These are phyloP conservation scores for Diplogelasinospora grovesii DNA, from an alignment of 495 filamentous ascomycete species.

Conservation along the genomic window DNA sequence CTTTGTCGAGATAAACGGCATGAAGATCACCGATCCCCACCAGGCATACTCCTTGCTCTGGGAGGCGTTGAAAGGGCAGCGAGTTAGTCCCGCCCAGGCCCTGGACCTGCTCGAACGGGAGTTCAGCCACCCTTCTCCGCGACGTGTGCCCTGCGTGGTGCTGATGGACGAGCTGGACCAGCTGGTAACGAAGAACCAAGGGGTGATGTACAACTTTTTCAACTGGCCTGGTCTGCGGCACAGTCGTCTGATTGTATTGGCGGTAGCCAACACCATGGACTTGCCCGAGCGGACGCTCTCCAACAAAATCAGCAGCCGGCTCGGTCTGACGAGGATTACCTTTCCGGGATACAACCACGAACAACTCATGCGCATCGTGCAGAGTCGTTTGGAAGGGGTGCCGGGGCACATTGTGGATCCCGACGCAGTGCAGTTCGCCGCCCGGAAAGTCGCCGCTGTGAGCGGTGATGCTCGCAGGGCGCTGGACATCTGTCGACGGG, in stretches of 20 bases:
- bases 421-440: slow-evolving; percentile 94
- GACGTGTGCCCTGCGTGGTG: slow-evolving; percentile 91
- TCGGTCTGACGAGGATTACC: slow-evolving; percentile 85
- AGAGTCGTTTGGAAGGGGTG: slow-evolving; percentile 78
- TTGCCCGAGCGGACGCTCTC: slow-evolving; percentile 91
- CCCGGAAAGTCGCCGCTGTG: slow-evolving; percentile 92
- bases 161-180: slow-evolving; percentile 99
- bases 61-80: slow-evolving; percentile 91
- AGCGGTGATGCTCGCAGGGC: slow-evolving; percentile 89
- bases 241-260: slow-evolving; percentile 87
- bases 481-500: slow-evolving; percentile 90
- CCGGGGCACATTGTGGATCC: slow-evolving; percentile 84
- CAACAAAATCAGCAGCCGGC: slow-evolving; percentile 93
- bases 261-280: slow-evolving; percentile 99
- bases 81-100: slow-evolving; percentile 86
- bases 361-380: slow-evolving; percentile 96
- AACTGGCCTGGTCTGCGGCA: slow-evolving; percentile 96
- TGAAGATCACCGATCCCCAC: slow-evolving; percentile 98
- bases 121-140: slow-evolving; percentile 82
- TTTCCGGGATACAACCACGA: slow-evolving; percentile 97
- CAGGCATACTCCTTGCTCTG: slow-evolving; percentile 93
- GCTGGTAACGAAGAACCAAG: slow-evolving; percentile 93
- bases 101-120: slow-evolving; percentile 85
- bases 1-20: slow-evolving; percentile 99
- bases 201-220: slow-evolving; percentile 99